A percentile compares a stretch with the other conserved stretches of the same genome.
Conservation (phyloP, 352 stramenopile genomes). For the Phytopythium litorale region DNA sequence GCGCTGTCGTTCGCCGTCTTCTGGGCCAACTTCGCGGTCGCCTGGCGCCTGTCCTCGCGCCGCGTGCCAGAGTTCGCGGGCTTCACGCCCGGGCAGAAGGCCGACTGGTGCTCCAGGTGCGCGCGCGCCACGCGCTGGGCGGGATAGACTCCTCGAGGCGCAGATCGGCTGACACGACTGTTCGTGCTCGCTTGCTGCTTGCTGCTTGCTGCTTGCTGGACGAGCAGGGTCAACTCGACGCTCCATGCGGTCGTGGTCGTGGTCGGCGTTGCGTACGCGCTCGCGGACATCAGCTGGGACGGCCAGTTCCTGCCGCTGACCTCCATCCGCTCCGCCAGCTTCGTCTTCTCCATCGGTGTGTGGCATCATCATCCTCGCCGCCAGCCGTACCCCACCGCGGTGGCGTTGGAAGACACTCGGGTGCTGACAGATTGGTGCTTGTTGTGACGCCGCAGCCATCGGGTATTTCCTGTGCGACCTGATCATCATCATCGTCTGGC, state of each 20-base stretch:
- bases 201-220: no score
- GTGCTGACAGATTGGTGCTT: background rate
- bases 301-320: constrained; percentile 64
- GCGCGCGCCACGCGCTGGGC: constrained; percentile 3
- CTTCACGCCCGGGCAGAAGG: constrained; percentile 67
- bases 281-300: constrained; percentile 61
- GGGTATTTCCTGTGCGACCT: constrained; percentile 80
- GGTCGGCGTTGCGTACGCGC: constrained; percentile 56
- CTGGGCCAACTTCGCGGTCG: constrained; percentile 57
- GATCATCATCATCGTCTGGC: constrained; percentile 77
- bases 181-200: no score
- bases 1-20: constrained; percentile 61
- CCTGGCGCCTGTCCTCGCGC: constrained; percentile 54
- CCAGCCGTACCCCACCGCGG: no score
- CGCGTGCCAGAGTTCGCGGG: constrained; percentile 52
- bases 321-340: constrained; percentile 67
- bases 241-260: constrained; percentile 68
- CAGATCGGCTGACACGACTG: background rate
- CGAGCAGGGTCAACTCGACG: constrained; percentile 70
- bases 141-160: background rate
- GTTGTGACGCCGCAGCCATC: constrained; percentile 37
- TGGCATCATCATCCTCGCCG: background rate
- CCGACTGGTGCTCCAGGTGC: constrained; percentile 79
- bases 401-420: background rate
- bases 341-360: constrained; percentile 80